phyloP scores from a whole-genome alignment of 495 filamentous ascomycete species.

The Elasticomyces elasticus region DNA sequence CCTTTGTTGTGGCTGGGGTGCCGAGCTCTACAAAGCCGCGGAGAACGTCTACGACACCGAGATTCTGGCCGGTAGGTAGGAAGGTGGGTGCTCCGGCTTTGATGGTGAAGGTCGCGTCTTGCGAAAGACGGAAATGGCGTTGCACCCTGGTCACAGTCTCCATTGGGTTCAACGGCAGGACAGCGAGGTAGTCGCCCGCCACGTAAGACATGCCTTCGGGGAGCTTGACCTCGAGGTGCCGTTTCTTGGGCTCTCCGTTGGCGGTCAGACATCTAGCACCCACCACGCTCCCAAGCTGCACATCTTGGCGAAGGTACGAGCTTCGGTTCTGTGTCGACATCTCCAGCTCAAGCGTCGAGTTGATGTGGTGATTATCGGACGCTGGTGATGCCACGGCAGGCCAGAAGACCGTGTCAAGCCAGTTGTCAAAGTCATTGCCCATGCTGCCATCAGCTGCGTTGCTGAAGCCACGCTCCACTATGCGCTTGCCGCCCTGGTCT shows the following conservation, averaged over 20 bases:
- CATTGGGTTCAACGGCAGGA: constrained; percentile 59
- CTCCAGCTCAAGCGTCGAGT: constrained; percentile 36
- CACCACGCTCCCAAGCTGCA: constrained; percentile 47
- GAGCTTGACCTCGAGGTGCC: constrained; percentile 55
- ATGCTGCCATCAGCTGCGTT: constrained; percentile 56
- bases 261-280: constrained; percentile 41
- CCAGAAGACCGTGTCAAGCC: constrained; percentile 51
- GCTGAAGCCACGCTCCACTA: constrained; percentile 47
- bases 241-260: constrained; percentile 46
- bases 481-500: constrained; percentile 46
- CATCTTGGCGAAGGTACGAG: constrained; percentile 54
- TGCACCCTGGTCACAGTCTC: constrained; percentile 47
- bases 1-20: constrained; percentile 55
- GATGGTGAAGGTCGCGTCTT: constrained; percentile 48
- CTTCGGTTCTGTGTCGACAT: constrained; percentile 48
- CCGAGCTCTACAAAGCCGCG: constrained; percentile 62
- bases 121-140: constrained; percentile 46
- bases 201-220: constrained; percentile 57
- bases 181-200: constrained; percentile 66
- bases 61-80: constrained; percentile 48
- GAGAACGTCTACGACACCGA: constrained; percentile 53
- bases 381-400: constrained; percentile 45
- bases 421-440: constrained; percentile 62
- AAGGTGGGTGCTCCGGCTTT: constrained; percentile 39
- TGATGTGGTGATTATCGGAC: constrained; percentile 27